Evolutionary conservation across 2,329 filamentous ascomycete genomes (phyloP).

Genomic region (Stachybotrys chlorohalonatus): DNA sequence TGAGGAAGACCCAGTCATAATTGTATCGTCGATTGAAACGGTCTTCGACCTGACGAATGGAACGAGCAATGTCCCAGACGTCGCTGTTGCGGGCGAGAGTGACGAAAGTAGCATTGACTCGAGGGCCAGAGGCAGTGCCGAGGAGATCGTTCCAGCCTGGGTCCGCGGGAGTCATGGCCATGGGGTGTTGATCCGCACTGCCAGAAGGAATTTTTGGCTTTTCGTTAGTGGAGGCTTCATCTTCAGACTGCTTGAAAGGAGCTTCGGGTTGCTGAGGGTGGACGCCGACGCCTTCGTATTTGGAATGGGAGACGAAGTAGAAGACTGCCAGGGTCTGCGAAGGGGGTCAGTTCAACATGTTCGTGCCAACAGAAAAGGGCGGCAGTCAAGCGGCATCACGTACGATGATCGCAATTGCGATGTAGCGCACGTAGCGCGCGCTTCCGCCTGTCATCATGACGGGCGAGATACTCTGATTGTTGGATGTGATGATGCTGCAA

Average conservation of each 20-base stretch:
- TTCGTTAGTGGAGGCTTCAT: slow-evolving; percentile 11
- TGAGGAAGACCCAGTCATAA: slow-evolving; percentile 99
- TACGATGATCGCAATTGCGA: slow-evolving; percentile 80
- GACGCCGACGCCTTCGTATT: slow-evolving; percentile 29
- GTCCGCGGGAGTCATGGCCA: slow-evolving; percentile 43
- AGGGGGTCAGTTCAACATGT: slow-evolving; percentile 4
- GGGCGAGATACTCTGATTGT: not conserved
- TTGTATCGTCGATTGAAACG: slow-evolving; percentile 95
- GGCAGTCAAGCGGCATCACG: slow-evolving; percentile 22
- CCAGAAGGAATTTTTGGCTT: slow-evolving; percentile 11
- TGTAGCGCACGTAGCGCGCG: slow-evolving; percentile 65
- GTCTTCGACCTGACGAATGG: slow-evolving; percentile 93
- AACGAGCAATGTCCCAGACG: slow-evolving; percentile 92
- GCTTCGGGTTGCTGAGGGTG: slow-evolving; percentile 9
- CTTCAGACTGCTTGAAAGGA: slow-evolving; percentile 13
- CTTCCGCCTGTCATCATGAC: slow-evolving; percentile 55
- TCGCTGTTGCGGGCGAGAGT: slow-evolving; percentile 89
- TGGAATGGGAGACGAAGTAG: slow-evolving; percentile 67
- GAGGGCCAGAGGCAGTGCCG: slow-evolving; percentile 52
- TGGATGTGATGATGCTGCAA: not conserved
- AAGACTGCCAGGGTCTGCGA: slow-evolving; percentile 57
- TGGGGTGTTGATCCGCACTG: slow-evolving; percentile 30
- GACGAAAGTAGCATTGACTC: slow-evolving; percentile 96
- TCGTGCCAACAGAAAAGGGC: not conserved
- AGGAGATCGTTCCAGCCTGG: slow-evolving; percentile 43